Percentiles rank a stretch among this genome's conserved stretches.
phyloP scores from a whole-genome alignment of 805 yeast species.

The Deakozyma indianensis region DNA sequence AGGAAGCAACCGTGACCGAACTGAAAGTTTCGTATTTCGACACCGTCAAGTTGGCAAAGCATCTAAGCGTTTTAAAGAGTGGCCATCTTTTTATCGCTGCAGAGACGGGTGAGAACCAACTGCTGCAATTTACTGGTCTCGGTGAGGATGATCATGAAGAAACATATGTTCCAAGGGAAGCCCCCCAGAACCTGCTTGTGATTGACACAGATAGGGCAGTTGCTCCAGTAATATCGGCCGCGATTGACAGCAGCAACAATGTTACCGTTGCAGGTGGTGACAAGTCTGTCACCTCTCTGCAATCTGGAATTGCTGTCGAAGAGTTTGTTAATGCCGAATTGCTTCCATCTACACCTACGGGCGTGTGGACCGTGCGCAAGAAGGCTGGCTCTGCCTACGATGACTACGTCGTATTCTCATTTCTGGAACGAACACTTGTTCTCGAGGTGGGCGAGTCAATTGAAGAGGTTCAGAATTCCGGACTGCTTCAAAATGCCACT shows the following conservation, averaged over 20 bases:
- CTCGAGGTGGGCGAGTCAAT: conserved; percentile 68
- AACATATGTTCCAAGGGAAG: not conserved
- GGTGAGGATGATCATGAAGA: conserved; percentile 37
- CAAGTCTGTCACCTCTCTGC: conserved; percentile 29
- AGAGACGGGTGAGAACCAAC: conserved; percentile 44
- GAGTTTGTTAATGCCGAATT: conserved; percentile 56
- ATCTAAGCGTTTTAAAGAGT: conserved; percentile 47
- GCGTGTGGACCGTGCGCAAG: conserved; percentile 50
- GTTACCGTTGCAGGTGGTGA: not conserved
- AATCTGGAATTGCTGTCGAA: conserved; percentile 44
- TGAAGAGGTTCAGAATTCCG: conserved; percentile 57
- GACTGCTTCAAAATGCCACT: conserved; percentile 37
- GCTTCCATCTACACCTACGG: conserved; percentile 49
- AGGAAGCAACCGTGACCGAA: conserved; percentile 23
- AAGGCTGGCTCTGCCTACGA: conserved; percentile 33
- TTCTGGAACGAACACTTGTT: conserved; percentile 53
- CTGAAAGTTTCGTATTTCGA: conserved; percentile 60
- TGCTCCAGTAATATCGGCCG: not conserved
- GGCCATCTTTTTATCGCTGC: conserved; percentile 65
- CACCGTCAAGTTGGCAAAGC: conserved; percentile 45
- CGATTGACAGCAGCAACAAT: not conserved
- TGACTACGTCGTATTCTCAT: conserved; percentile 50
- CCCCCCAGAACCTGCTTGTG: conserved; percentile 8
- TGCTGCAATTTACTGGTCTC: conserved; percentile 68
- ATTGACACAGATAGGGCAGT: not conserved